Evolutionary conservation across 768 basidiomycete species (phyloP).

Genomic region (Mycena polygramma): DNA sequence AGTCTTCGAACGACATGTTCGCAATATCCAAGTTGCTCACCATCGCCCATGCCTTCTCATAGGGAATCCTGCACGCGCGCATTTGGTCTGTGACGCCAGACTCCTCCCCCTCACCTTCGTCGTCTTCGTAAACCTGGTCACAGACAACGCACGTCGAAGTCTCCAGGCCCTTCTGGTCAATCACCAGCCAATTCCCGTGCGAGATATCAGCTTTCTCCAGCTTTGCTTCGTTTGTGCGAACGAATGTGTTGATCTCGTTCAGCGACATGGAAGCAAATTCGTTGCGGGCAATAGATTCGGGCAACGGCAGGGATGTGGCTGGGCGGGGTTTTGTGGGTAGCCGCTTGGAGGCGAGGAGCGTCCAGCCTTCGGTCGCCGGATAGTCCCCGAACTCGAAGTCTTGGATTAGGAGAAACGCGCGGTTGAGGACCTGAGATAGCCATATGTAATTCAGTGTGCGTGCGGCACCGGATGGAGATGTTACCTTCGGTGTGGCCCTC

Average conservation of each 20-base stretch:
- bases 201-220: background rate
- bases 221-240: slow-evolving; percentile 6
- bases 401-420: slow-evolving; percentile 24
- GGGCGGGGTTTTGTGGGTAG: background rate
- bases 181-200: slow-evolving; percentile 15
- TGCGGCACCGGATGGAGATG: slow-evolving; percentile 21
- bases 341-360: slow-evolving; percentile 20
- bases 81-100: slow-evolving; percentile 5
- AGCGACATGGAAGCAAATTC: slow-evolving; percentile 26
- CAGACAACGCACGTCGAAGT: slow-evolving; percentile 31
- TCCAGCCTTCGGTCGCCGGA: background rate
- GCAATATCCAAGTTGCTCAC: slow-evolving; percentile 16
- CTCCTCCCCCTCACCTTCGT: background rate
- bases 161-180: slow-evolving; percentile 31
- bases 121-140: slow-evolving; percentile 20
- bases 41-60: slow-evolving; percentile 21
- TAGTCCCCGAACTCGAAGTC: slow-evolving; percentile 22
- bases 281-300: background rate
- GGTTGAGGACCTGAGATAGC: slow-evolving; percentile 20
- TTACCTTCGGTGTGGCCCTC: slow-evolving; percentile 2
- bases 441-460: background rate
- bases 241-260: slow-evolving; percentile 21
- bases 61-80: slow-evolving; percentile 23
- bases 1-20: slow-evolving; percentile 27
- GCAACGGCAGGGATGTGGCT: slow-evolving; percentile 10